Evolutionary conservation across 2,329 filamentous ascomycete genomes (phyloP).

Genomic region (Ophiocordyceps australis): DNA sequence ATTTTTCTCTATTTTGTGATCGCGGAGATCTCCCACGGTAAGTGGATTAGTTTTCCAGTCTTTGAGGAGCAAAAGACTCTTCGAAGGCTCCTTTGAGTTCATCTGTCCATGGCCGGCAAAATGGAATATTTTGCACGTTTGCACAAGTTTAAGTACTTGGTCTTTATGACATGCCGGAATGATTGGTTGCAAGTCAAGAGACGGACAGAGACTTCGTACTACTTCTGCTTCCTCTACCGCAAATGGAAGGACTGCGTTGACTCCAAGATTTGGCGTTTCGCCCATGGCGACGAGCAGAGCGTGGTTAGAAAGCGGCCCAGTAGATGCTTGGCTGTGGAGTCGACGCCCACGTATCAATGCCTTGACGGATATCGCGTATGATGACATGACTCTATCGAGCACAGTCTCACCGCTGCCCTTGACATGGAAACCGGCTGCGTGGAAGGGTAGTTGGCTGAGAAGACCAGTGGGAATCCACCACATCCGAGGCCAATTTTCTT

Average conservation of each 20-base stretch:
- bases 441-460: conserved; percentile 12
- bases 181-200: background rate
- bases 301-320: background rate
- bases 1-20: background rate
- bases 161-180: background rate
- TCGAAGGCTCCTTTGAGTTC: background rate
- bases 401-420: conserved; percentile 6
- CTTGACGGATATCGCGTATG: conserved; percentile 16
- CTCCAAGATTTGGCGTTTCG: background rate
- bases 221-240: background rate
- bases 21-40: background rate
- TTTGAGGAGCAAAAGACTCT: background rate
- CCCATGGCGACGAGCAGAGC: background rate
- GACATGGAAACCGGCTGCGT: conserved; percentile 13
- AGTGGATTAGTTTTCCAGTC: background rate
- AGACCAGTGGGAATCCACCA: conserved; percentile 16
- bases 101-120: background rate
- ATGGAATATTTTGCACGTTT: conserved; percentile 1
- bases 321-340: background rate
- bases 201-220: background rate
- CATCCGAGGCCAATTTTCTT: conserved; percentile 9
- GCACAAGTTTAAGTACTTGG: background rate
- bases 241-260: no score
- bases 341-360: conserved; percentile 1
- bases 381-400: conserved; percentile 17